Base-by-base conservation (phyloP, 352 stramenopile species). In the Salisapilia sapeloensis region DNA sequence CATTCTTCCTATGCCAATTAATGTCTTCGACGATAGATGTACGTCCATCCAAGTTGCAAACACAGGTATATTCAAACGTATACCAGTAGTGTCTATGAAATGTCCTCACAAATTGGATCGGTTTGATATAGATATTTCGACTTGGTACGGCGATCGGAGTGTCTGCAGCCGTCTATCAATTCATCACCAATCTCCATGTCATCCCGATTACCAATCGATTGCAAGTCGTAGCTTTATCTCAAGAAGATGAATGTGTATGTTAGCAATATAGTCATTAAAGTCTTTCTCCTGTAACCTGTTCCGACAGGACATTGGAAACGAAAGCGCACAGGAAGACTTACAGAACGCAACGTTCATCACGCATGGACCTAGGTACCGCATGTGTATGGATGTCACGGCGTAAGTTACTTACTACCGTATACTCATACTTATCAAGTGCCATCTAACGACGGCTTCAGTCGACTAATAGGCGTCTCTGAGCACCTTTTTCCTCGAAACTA, bases 401-500 rank as follows among this genome's bases (percentile, higher is more conserved):
- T 80, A 61, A 25, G 62, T 47, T 6, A 7, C 1, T 16, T 15
- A 13, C 13, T 10, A 28, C n/a, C n/a, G n/a, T 16, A 5, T 29
- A 6, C 9, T 33, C 10, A 7, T 30, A 6, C 16, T 6, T 27
- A 12, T 35, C 13, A 12, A 17, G 31, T 14, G 17, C 11, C 22
- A 45, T 4, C 16, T 29, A 23, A 25, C 33, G 10, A 1, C 18
- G 11, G 10, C 2, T 48, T 1, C 25, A 81, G 64, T 0, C 65
- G 65, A 6, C 47, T 81, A 11, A 48, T 77, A 2, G 60, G 42
- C 10, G 59, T 81, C 10, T 65, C 53, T 4, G 60, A 81, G 42
- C 59, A 77, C 28, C 48, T 81, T 32, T 81, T 81, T 38, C 56
- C 61, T 14, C 61, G 61, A 11, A 47, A 70, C 19, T 81, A 77